phyloP scores from a whole-genome alignment of 139 green algal genomes.

The Tetradesmus obliquus region DNA sequence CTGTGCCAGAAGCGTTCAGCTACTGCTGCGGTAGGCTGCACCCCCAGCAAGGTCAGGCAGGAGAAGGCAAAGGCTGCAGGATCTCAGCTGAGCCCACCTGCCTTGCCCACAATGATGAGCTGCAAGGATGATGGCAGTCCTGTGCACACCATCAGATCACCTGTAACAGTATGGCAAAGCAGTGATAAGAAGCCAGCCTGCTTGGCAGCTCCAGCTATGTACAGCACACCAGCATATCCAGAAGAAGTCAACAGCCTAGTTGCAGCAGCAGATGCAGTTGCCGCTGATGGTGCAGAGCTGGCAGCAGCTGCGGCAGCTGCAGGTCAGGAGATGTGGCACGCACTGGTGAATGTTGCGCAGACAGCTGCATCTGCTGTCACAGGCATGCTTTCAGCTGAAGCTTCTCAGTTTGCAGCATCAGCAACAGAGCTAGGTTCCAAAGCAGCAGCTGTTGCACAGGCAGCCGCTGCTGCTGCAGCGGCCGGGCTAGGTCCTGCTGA shows the following conservation, averaged over 20 bases:
- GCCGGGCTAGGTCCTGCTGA: not conserved
- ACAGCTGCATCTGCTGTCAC: not conserved
- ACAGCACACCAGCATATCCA: not conserved
- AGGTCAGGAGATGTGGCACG: not conserved
- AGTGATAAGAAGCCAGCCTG: not conserved
- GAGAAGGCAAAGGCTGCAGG: not conserved
- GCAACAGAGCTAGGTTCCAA: not conserved
- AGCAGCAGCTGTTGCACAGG: conserved; percentile 10
- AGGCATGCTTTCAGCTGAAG: not conserved
- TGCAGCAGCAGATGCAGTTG: not conserved
- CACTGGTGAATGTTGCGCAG: not conserved
- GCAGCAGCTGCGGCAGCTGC: conserved; percentile 1
- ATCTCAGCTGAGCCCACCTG: not conserved
- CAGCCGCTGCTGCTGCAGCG: not conserved
- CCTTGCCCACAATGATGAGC: not conserved
- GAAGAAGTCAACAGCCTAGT: not conserved
- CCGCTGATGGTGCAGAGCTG: not conserved
- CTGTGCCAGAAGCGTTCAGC: not conserved
- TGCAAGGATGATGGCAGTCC: not conserved
- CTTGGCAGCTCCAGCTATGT: not conserved
- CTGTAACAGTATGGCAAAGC: not conserved
- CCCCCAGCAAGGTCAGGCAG: not conserved
- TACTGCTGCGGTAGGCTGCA: not conserved
- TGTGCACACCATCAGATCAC: not conserved
- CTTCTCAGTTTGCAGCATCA: not conserved